Base-by-base conservation (phyloP, 2,329 filamentous ascomycete genomes). In the Scytalidium sp. region DNA sequence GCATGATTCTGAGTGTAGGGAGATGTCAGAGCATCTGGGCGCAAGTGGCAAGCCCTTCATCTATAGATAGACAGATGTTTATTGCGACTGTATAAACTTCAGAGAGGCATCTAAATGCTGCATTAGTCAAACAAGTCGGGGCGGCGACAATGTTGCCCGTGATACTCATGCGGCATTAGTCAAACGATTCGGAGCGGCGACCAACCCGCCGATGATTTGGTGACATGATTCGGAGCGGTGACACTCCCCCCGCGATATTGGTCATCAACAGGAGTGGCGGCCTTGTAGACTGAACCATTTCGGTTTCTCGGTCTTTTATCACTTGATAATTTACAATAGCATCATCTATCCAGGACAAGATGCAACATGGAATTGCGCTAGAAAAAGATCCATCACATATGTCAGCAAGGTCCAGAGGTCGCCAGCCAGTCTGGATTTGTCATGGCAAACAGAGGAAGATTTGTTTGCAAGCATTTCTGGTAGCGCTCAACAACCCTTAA, bases 401-500 rank as follows among this genome's bases (percentile, higher is more conserved):
- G 32, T 36, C 32, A 9, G 32, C 32, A n/a, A 36, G 32, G 32
- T n/a, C 32, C 13, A 36, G 17, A n/a, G 17, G 32, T 27, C 25
- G 25, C 25, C 25, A 27, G 32, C 17, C 15, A 15, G 7, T n/a
- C 32, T 36, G 13, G 32, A 36, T 36, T 36, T 36, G 32, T 36
- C 32, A 36, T 36, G 32, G 32, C 32, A n/a, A n/a, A n/a, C n/a
- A n/a, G 6, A 36, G 13, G 32, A 36, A 36, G 32, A 36, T 8
- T 15, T 36, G 8, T n/a, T 10, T n/a, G 15, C 7, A 36, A n/a
- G 32, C 15, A 36, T 36, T 36, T 36, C 32, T 36, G 11, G 32
- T 36, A 41, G 15, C 10, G 47, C 29, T 50, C 43, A 50, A 45
- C 42, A 45, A 42, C 41, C 41, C 1, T 51, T 51, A 51, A 51